These are phyloP conservation scores for Barnettozyma salicaria DNA, from an alignment of 805 yeast genomes.

Conservation along the genomic window DNA sequence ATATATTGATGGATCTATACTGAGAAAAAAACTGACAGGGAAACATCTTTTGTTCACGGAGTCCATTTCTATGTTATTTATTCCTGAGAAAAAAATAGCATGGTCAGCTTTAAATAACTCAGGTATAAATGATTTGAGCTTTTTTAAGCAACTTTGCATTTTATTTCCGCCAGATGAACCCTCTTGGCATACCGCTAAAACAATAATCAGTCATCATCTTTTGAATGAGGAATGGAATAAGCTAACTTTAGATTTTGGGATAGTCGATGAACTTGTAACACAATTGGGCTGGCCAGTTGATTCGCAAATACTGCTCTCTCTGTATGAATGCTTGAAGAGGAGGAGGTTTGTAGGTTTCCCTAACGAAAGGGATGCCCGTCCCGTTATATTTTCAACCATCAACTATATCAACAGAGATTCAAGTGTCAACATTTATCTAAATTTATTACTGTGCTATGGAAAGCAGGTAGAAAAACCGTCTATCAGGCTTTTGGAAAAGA, in stretches of 20 bases:
- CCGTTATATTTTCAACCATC: slow-evolving; percentile 7
- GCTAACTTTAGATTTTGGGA: slow-evolving; percentile 9
- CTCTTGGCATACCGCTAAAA: slow-evolving; percentile 12
- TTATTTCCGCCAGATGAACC: slow-evolving; percentile 4
- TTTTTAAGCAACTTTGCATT: slow-evolving; percentile 13
- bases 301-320: slow-evolving; percentile 10
- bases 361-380: slow-evolving; percentile 15
- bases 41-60: slow-evolving; percentile 14
- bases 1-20: slow-evolving; percentile 7
- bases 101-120: slow-evolving; percentile 14
- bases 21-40: slow-evolving; percentile 10
- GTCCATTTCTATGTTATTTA: slow-evolving; percentile 16
- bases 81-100: slow-evolving; percentile 6
- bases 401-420: slow-evolving; percentile 13
- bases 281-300: slow-evolving; percentile 14
- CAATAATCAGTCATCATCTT: slow-evolving; percentile 2
- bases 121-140: slow-evolving; percentile 11
- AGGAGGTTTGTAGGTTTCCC: slow-evolving; percentile 19
- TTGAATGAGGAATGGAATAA: not conserved
- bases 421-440: slow-evolving; percentile 15
- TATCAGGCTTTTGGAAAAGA: slow-evolving; percentile 19
- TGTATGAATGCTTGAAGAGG: slow-evolving; percentile 20
- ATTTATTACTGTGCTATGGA: slow-evolving; percentile 12
- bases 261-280: slow-evolving; percentile 7
- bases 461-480: slow-evolving; percentile 2